Conservation (phyloP, 2,329 filamentous ascomycete genomes). For the Penicillium freii region DNA sequence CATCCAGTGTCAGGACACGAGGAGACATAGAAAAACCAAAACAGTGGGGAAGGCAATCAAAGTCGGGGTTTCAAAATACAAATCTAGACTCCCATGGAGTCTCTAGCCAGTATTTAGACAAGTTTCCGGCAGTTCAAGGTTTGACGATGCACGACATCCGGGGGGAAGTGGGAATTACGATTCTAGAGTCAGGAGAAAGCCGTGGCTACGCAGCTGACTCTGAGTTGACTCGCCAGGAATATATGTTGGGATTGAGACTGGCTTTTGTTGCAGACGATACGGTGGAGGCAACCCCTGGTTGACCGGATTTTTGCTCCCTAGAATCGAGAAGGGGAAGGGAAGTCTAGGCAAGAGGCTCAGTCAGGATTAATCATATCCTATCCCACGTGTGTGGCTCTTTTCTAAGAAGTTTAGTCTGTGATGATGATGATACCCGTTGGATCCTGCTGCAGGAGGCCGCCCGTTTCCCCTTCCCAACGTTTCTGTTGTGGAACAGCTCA, state of each 20-base stretch:
- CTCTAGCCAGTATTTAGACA: constrained; percentile 4
- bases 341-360: background rate
- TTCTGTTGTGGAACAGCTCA: constrained; percentile 34
- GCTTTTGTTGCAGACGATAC: constrained; percentile 12
- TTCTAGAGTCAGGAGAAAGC: constrained; percentile 11
- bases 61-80: constrained; percentile 12
- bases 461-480: constrained; percentile 33
- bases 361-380: constrained; percentile 1
- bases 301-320: background rate
- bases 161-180: constrained; percentile 8
- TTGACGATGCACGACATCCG: constrained; percentile 24
- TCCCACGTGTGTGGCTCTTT: constrained; percentile 8
- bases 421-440: constrained; percentile 18
- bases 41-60: background rate
- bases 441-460: constrained; percentile 32
- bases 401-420: constrained; percentile 2
- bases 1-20: background rate
- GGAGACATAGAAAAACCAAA: background rate
- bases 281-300: constrained; percentile 4
- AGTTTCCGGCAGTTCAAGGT: constrained; percentile 13
- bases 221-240: constrained; percentile 19
- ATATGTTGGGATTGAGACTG: constrained; percentile 23
- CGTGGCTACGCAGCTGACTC: constrained; percentile 11
- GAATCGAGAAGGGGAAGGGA: background rate
- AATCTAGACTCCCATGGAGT: constrained; percentile 1